Conservation (phyloP, 768 basidiomycete genomes). For the Crepidotus variabilis region DNA sequence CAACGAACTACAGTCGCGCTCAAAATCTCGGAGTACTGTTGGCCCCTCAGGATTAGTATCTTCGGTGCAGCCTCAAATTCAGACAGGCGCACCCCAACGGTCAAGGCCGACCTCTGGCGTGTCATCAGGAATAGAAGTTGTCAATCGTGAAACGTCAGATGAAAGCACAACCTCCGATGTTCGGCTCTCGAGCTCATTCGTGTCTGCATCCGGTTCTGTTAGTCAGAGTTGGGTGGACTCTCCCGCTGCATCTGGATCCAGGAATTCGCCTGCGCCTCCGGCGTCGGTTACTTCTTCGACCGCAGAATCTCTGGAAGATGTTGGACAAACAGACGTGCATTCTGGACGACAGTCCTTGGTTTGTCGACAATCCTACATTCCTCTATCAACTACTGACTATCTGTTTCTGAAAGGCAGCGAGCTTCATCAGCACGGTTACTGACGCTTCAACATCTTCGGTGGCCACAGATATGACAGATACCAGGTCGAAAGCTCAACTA, state of each 20-base stretch:
- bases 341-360: constrained; percentile 14
- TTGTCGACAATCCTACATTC: constrained; percentile 2
- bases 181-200: constrained; percentile 12
- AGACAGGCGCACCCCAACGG: background rate
- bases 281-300: constrained; percentile 17
- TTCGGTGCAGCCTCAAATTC: background rate
- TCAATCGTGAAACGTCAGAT: constrained; percentile 13
- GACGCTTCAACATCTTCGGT: constrained; percentile 20
- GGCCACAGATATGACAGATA: constrained; percentile 27
- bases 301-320: constrained; percentile 3
- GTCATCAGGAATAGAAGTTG: constrained; percentile 31
- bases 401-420: constrained; percentile 25
- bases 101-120: constrained; percentile 24
- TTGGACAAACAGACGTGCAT: background rate
- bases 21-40: constrained; percentile 12
- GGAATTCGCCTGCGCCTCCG: constrained; percentile 13
- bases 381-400: background rate
- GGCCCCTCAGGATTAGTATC: background rate
- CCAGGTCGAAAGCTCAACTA: constrained; percentile 70
- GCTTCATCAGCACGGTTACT: constrained; percentile 22
- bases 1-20: constrained; percentile 40
- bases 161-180: background rate
- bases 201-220: constrained; percentile 19
- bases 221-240: constrained; percentile 35
- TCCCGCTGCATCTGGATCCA: constrained; percentile 2